Evolutionary conservation across 129 eudicot species (phyloP), one percentile per base, ranked within the genome.

Genomic region (Gnaphalium uliginosum): DNA sequence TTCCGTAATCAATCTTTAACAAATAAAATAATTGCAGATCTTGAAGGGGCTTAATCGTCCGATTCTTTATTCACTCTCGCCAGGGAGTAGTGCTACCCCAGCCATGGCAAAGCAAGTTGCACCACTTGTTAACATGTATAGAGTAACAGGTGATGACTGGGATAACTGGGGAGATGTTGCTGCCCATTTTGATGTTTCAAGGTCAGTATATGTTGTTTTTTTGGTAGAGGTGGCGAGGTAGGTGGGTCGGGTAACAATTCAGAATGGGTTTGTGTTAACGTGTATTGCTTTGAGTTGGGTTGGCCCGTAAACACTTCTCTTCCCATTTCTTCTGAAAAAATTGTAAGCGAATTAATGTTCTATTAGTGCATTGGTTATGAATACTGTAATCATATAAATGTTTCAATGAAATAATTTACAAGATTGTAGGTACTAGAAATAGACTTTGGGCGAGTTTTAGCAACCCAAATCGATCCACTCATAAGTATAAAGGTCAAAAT

Each of bases 131-230:
- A 91, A 94, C 74, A 91, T 94, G 99, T 94, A 94, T 79, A 85
- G 99, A 83, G 81, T 94, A 67, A 94, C 99, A 3, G 99, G 97
- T 25, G 99, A 94, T 76, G 99, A 94, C 74, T 94, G 99, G 97
- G 99, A 94, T 86, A 62, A 75, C n/a, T 94, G 99, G 99, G 83
- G 76, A 74, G 97, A 94, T 63, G 97, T 94, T 54, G 83, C 96
- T 15, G 66, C 93, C 53, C 99, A 94, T 81, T 94, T 94, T 71
- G 84, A 86, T 74, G 83, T 94, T 75, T 60, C 96, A 14, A 82
- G 99, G 99, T 94, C 26, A 26, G 69, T 27, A 48, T 8, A 69
- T 17, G 17, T 23, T 56, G 46, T 58, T 58, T 5, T 39, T 25
- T 18, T 56, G 32, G 6, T n/a, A 21, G 35, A 61, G 35, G n/a